Percentiles rank a stretch among this genome's conserved stretches.
These are phyloP conservation scores for Termitomyces sp. DNA, from an alignment of 768 basidiomycete species.

Conservation along the genomic window DNA sequence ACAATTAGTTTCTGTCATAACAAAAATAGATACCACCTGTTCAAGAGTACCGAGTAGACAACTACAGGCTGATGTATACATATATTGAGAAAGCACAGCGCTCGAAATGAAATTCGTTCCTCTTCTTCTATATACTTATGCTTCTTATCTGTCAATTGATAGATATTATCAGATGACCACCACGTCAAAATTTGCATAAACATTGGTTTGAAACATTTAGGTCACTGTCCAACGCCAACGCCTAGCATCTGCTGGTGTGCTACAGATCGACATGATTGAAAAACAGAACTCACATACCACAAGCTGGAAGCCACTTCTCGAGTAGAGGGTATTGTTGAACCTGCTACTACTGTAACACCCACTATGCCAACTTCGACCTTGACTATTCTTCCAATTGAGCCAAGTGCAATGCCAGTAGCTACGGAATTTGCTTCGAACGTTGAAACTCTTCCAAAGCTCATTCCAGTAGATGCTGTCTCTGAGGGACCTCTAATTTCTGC, in stretches of 20 bases:
- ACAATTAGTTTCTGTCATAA: too few species aligned
- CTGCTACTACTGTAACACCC: not conserved
- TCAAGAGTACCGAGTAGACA: too few species aligned
- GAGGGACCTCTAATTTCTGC: conserved; percentile 6
- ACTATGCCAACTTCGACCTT: conserved; percentile 6
- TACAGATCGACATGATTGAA: not conserved
- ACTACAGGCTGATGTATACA: too few species aligned
- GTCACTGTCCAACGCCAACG: too few species aligned
- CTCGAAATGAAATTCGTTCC: too few species aligned
- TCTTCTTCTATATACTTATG: not conserved
- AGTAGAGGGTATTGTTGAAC: not conserved
- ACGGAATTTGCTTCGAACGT: conserved; percentile 6
- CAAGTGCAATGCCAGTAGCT: conserved; percentile 10
- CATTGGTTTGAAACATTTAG: too few species aligned
- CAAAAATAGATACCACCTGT: too few species aligned
- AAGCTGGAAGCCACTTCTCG: not conserved
- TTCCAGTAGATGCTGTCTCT: conserved; percentile 6
- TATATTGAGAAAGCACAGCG: too few species aligned
- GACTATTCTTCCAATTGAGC: conserved; percentile 11
- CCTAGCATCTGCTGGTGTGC: not conserved
- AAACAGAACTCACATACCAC: not conserved
- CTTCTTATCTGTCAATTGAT: too few species aligned
- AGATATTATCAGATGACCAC: too few species aligned
- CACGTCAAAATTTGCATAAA: not conserved
- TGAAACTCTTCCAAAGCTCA: not conserved